Percentiles rank a stretch among this genome's conserved stretches.
Conservation (phyloP, 2,329 filamentous ascomycete genomes). For the Penicillium sp. region DNA sequence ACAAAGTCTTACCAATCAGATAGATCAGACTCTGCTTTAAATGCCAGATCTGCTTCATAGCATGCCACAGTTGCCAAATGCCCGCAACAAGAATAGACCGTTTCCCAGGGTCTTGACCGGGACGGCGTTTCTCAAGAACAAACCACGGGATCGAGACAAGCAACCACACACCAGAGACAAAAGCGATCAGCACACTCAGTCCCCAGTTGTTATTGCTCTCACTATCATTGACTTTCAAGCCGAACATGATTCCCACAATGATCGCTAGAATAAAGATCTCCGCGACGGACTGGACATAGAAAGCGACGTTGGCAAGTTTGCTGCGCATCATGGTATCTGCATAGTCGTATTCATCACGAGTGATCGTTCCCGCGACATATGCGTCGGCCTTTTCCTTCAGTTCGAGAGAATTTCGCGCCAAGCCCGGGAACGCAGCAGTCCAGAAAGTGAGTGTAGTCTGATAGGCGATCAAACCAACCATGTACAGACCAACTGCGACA, state of each 20-base stretch:
- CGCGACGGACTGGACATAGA: conserved; percentile 62
- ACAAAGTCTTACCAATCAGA: conserved; percentile 51
- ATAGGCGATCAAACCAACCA: conserved; percentile 65
- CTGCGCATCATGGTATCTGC: conserved; percentile 64
- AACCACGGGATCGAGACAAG: conserved; percentile 67
- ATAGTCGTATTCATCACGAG: conserved; percentile 60
- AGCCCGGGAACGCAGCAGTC: conserved; percentile 63
- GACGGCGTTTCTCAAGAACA: conserved; percentile 61
- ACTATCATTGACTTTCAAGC: conserved; percentile 59
- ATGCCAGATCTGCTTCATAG: conserved; percentile 60
- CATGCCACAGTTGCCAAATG: conserved; percentile 61
- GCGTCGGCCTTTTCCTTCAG: conserved; percentile 52
- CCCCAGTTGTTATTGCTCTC: conserved; percentile 65
- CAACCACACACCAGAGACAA: conserved; percentile 64
- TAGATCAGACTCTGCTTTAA: conserved; percentile 67
- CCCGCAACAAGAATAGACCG: conserved; percentile 56
- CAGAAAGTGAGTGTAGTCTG: conserved; percentile 68
- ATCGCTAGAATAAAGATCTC: conserved; percentile 64
- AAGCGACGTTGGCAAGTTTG: conserved; percentile 62
- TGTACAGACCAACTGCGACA: conserved; percentile 61
- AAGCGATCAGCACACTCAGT: conserved; percentile 64
- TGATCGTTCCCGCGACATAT: conserved; percentile 55
- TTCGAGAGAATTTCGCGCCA: conserved; percentile 56
- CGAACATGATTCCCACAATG: conserved; percentile 65
- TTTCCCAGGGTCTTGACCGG: conserved; percentile 55